Conservation (phyloP, 768 basidiomycete genomes). For the Suillus subluteus region DNA sequence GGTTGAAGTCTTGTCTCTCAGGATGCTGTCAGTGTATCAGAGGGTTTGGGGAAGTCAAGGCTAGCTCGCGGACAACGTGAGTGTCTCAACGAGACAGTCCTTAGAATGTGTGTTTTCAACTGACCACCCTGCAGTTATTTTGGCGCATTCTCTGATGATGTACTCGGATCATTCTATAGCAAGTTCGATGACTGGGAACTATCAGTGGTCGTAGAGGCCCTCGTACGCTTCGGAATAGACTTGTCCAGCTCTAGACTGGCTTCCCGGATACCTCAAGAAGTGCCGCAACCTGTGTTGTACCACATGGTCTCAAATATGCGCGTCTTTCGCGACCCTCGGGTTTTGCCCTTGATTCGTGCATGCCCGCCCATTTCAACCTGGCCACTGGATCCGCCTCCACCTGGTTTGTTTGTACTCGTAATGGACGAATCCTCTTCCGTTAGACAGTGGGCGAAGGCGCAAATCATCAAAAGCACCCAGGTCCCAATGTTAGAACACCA, state of each 20-base stretch:
- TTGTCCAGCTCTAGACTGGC: conserved; percentile 15
- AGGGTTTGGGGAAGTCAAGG: conserved; percentile 65
- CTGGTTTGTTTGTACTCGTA: conserved; percentile 61
- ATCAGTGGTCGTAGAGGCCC: conserved; percentile 49
- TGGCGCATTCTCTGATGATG: conserved; percentile 57
- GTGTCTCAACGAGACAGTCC: conserved; percentile 37
- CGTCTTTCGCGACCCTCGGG: conserved; percentile 53
- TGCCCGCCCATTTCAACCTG: conserved; percentile 42
- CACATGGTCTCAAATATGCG: conserved; percentile 65
- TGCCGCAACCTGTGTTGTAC: conserved; percentile 57
- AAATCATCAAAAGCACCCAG: conserved; percentile 43
- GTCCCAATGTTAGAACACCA: conserved; percentile 49
- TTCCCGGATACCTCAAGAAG: conserved; percentile 9
- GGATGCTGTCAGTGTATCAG: conserved; percentile 75
- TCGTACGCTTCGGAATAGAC: conserved; percentile 39
- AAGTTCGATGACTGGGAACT: conserved; percentile 73
- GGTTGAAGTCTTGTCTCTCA: conserved; percentile 55
- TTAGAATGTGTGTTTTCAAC: conserved; percentile 16
- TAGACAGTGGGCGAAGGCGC: conserved; percentile 62
- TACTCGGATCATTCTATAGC: conserved; percentile 60
- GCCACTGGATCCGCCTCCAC: conserved; percentile 62
- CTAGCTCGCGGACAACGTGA: conserved; percentile 69
- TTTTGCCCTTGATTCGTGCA: conserved; percentile 41
- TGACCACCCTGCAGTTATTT: conserved; percentile 61
- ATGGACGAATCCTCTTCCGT: conserved; percentile 52